A percentile compares a stretch with the other conserved stretches of the same genome.
phyloP scores from a whole-genome alignment of 2,329 filamentous ascomycete species.

The Nemania diffusa region DNA sequence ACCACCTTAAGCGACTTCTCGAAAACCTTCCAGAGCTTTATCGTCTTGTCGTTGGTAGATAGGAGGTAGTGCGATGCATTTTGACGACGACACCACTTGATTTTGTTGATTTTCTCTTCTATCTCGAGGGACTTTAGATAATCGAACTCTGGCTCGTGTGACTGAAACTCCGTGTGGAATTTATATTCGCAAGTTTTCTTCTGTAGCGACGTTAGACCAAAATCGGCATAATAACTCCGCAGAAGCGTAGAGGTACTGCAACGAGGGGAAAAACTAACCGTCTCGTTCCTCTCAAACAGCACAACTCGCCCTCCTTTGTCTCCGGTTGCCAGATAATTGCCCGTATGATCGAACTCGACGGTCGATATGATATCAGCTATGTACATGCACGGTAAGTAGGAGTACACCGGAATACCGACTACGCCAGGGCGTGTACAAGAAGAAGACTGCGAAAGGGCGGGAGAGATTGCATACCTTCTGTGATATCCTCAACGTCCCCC shows the following conservation, averaged over 20 bases:
- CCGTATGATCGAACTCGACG: constrained; percentile 89
- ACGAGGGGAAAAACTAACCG: constrained; percentile 66
- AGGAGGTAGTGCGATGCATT: constrained; percentile 98
- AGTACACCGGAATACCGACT: neutral
- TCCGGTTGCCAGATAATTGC: constrained; percentile 89
- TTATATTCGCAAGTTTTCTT: constrained; percentile 99
- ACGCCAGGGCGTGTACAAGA: neutral
- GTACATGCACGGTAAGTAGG: constrained; percentile 20
- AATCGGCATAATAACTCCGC: neutral
- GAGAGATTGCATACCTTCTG: constrained; percentile 75
- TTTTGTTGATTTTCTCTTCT: constrained; percentile 99
- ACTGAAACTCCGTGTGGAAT: constrained; percentile 99
- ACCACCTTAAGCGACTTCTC: constrained; percentile 99
- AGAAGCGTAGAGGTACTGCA: neutral
- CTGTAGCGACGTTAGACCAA: constrained; percentile 58
- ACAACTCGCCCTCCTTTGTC: constrained; percentile 89
- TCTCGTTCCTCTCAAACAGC: constrained; percentile 93
- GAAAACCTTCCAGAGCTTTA: constrained; percentile 99
- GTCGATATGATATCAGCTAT: constrained; percentile 90
- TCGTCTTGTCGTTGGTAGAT: constrained; percentile 99
- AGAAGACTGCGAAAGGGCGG: neutral
- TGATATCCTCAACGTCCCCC: constrained; percentile 98
- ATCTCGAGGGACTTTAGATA: constrained; percentile 99
- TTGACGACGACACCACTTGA: constrained; percentile 98
- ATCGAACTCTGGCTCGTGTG: constrained; percentile 98